Evolutionary conservation across 2,329 filamentous ascomycete genomes (phyloP).

Genomic region (Colletotrichum eremochloae): DNA sequence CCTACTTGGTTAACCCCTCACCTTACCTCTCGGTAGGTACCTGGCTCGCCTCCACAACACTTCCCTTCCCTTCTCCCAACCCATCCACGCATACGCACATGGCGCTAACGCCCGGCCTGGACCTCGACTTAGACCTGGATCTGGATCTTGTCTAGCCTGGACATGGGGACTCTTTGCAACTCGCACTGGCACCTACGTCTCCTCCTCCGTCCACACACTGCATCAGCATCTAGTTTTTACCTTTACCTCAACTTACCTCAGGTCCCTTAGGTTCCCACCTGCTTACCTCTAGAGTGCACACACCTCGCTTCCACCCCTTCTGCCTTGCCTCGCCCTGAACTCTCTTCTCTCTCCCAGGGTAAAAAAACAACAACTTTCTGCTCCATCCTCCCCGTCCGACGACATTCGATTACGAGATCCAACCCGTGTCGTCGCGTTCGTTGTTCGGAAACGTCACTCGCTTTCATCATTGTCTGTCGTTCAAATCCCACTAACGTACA

Average conservation of each 20-base stretch:
- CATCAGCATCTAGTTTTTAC: constrained; percentile 28
- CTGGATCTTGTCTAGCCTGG: constrained; percentile 21
- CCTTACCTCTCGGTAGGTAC: background rate
- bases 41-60: constrained; percentile 3
- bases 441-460: constrained; percentile 41
- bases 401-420: constrained; percentile 17
- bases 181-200: constrained; percentile 22
- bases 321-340: constrained; percentile 12
- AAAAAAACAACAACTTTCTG: background rate
- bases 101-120: constrained; percentile 33
- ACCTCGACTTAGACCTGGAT: constrained; percentile 28
- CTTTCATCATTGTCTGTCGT: constrained; percentile 39
- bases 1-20: constrained; percentile 5
- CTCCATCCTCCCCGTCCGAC: constrained; percentile 5
- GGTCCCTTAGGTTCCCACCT: constrained; percentile 27
- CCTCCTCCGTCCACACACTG: constrained; percentile 15
- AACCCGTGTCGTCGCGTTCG: constrained; percentile 26
- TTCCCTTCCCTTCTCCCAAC: constrained; percentile 6
- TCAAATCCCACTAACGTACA: constrained; percentile 40
- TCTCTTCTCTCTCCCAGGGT: constrained; percentile 7
- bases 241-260: constrained; percentile 6
- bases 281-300: constrained; percentile 28
- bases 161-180: constrained; percentile 9
- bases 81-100: constrained; percentile 17
- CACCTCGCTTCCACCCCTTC: constrained; percentile 8